Evolutionary conservation across 352 stramenopile genomes (phyloP), one percentile per base, ranked within the genome.

Genomic region (Phytophthora constricta): DNA sequence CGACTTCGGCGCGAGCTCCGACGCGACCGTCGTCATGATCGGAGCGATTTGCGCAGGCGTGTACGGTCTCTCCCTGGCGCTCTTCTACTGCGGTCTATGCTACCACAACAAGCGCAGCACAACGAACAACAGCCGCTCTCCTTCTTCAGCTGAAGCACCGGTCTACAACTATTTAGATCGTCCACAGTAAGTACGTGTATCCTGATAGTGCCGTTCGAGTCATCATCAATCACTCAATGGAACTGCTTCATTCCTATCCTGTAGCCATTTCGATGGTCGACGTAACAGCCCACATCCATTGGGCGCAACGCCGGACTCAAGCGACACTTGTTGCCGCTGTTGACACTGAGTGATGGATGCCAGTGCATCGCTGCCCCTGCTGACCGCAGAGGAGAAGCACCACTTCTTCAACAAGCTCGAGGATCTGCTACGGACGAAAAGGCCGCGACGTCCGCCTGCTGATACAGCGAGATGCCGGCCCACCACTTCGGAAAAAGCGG

Each of bases 1-100:
- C 22, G 82, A 92, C 68, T 90, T 92, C 66, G 79, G 82, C 3
- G 52, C 67, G 14, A 82, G 66, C 19, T 77, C 64, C 0, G 75
- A 92, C 57, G 26, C 14, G 4, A 64, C 68, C 5, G 76, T 92
- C 43, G 49, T 56, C 28, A 41, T 55, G 1, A 79, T 83, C 31
- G 80, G 78, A 17, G 41, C 66, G 26, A 58, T 75, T 39, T 89
- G 78, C 46, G 74, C 54, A 17, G 71, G 33, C 0, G 52, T 89
- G 13, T 89, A 82, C 61, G 2, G 80, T 0, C 43, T 79, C 5
- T 65, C 31, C 4, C 28, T 67, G 10, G 20, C 64, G 25, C 41
- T 76, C 16, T 90, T 88, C 48, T 63, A 72, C 48, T 26, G 49
- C 42, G 20, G 55, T 59, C 19, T 49, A 43, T 11, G 48, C 46